Evolutionary conservation across 1,284 basidiomycete species (phyloP).

Genomic region (Pseudozyma sp.): DNA sequence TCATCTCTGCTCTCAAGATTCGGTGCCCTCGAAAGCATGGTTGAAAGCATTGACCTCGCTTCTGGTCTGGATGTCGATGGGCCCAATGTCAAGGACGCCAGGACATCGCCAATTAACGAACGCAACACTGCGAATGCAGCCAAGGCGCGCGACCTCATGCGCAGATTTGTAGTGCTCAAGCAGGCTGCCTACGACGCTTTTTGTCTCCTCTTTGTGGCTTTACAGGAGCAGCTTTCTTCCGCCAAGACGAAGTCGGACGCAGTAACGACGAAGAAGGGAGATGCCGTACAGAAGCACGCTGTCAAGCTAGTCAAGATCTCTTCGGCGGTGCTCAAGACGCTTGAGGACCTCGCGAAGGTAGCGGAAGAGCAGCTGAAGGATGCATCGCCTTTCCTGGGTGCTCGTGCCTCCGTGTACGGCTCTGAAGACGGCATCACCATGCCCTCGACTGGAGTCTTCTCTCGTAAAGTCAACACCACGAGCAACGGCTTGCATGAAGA

Average conservation of each 20-base stretch:
- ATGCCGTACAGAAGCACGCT: conserved; percentile 2
- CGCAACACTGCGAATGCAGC: conserved; percentile 32
- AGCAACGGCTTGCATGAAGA: conserved; percentile 48
- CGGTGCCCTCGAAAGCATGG: conserved; percentile 30
- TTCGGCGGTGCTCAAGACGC: conserved; percentile 20
- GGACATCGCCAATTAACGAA: conserved; percentile 32
- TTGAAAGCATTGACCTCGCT: conserved; percentile 61
- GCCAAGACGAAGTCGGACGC: not conserved
- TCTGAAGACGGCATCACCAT: conserved; percentile 36
- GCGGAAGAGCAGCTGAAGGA: conserved; percentile 52
- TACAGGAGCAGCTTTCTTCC: conserved; percentile 34
- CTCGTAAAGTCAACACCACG: conserved; percentile 32
- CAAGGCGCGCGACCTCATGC: conserved; percentile 46
- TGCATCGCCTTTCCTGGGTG: conserved; percentile 49
- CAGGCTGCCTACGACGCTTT: conserved; percentile 55
- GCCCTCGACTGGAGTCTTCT: conserved; percentile 38
- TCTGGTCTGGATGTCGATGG: conserved; percentile 59
- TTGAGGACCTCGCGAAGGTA: conserved; percentile 33
- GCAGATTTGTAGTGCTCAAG: conserved; percentile 46
- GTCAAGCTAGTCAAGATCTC: conserved; percentile 25
- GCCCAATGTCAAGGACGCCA: conserved; percentile 20
- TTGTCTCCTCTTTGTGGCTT: conserved; percentile 34
- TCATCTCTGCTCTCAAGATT: conserved; percentile 19
- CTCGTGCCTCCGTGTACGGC: conserved; percentile 55
- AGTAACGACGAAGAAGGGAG: not conserved